Base-by-base conservation (phyloP, 176 grass and related monocot genomes). In the Alloteropsis semialata region DNA sequence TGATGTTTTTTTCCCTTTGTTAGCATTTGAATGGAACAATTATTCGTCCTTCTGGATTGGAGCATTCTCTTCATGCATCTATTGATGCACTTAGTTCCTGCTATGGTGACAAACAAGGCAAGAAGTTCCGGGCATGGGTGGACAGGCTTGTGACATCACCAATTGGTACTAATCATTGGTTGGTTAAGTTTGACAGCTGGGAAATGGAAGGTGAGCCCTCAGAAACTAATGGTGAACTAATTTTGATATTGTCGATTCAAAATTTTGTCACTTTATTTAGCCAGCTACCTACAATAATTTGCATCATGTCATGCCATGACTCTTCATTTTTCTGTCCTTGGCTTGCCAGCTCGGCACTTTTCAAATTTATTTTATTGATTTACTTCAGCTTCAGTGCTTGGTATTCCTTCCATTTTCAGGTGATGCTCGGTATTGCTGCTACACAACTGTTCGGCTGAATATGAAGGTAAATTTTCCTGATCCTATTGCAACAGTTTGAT, bases 121-220 rank as follows among this genome's bases (percentile, higher is more conserved):
- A 82, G 39, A 65, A 19, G 64, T 96, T 90, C 71, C 83, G 82
- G 42, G 72, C 89, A 60, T 96, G 93, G 93, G 51, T 92, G 69
- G 93, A 96, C 74, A 87, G 81, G 62, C 75, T 92, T 84, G 65
- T 87, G 70, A 77, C 87, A 83, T 92, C 79, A 82, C 68, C 62
- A 74, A 62, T 84, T 50, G 69, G 75, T 59, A 74, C 88, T 54
- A 77, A 63, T 84, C 79, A 48, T 25, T 96, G 88, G 93, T 51
- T 87, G 62, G 85, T 96, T 41, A 90, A 85, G 76, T 96, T 96
- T 83, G 81, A 96, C 51, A 79, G 87, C 25, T 96, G 93, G 93
- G 93, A 90, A 76, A 36, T 90, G 45, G 77, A 92, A 84, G 90
- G 93, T 96, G 62, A 70, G 78, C 36, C 71, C 64, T 62, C 28